phyloP scores from a whole-genome alignment of 2,329 filamentous ascomycete species.

The Fusarium marasasianum region DNA sequence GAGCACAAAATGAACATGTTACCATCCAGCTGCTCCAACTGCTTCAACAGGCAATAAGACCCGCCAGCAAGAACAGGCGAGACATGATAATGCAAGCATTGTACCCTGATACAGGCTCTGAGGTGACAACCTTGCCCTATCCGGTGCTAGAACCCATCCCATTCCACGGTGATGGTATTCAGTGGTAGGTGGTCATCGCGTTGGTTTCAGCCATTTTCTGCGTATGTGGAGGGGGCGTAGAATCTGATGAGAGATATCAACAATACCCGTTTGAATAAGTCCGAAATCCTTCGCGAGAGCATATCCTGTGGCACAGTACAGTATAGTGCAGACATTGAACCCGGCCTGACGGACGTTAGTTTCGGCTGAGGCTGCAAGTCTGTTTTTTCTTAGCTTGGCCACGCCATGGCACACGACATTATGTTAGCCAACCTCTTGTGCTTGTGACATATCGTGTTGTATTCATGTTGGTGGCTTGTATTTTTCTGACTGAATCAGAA shows the following conservation, averaged over 20 bases:
- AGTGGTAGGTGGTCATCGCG: conserved; percentile 15
- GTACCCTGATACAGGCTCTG: neutral
- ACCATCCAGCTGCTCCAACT: neutral
- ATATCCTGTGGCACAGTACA: neutral
- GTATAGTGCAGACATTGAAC: neutral
- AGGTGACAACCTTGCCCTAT: conserved; percentile 22
- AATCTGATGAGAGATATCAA: neutral
- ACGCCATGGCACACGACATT: conserved; percentile 6
- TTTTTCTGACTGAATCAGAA: neutral
- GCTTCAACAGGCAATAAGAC: conserved; percentile 12
- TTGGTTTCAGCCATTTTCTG: conserved; percentile 25
- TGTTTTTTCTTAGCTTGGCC: neutral
- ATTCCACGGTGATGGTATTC: conserved; percentile 38
- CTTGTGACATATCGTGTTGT: conserved; percentile 6
- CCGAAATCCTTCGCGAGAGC: conserved; percentile 8
- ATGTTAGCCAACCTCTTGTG: neutral
- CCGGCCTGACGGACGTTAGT: neutral
- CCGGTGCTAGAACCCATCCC: conserved; percentile 28
- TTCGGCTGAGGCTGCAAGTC: conserved; percentile 8
- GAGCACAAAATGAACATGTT: conserved; percentile 8
- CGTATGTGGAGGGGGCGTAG: conserved; percentile 14
- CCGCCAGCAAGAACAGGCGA: conserved; percentile 4
- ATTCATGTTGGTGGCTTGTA: conserved; percentile 11
- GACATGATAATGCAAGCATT: neutral
- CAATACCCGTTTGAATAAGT: neutral